phyloP scores from a whole-genome alignment of 2,329 filamentous ascomycete species.

The Calonectria pseudoreteaudii region DNA sequence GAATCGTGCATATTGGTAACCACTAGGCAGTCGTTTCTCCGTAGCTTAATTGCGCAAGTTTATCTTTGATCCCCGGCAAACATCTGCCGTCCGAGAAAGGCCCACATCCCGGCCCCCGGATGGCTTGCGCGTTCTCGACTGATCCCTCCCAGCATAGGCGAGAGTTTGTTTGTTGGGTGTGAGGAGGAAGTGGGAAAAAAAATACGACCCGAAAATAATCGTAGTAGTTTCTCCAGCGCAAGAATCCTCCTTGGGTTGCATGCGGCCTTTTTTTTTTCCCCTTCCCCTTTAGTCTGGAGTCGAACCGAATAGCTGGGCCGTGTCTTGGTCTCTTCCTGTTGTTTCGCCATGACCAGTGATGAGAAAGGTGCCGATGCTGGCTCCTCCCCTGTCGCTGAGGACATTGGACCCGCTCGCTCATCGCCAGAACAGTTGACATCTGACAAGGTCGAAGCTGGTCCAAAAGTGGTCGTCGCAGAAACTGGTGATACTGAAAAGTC shows the following conservation, averaged over 20 bases:
- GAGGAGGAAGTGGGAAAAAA: not conserved
- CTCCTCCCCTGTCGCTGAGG: slow-evolving; percentile 5
- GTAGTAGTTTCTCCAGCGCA: not conserved
- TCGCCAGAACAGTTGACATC: not conserved
- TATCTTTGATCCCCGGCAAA: not conserved
- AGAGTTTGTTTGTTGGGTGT: not conserved
- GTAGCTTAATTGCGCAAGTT: not conserved
- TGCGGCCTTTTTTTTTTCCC: not conserved
- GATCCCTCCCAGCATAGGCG: slow-evolving; percentile 6
- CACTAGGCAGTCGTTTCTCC: not conserved
- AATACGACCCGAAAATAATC: not conserved
- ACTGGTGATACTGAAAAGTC: not conserved
- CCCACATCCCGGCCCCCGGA: slow-evolving; percentile 26
- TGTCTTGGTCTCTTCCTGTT: not conserved
- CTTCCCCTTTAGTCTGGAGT: not conserved
- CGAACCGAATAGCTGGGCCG: not conserved
- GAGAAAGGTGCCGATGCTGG: not conserved
- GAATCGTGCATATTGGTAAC: not conserved
- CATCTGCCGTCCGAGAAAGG: not conserved
- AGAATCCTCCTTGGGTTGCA: not conserved
- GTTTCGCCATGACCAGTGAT: not conserved
- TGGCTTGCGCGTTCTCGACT: slow-evolving; percentile 16
- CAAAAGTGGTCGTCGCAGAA: not conserved
- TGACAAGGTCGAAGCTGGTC: not conserved
- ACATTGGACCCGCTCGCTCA: not conserved